phyloP scores from a whole-genome alignment of 306 rosid species.

The Vigna mungo region DNA sequence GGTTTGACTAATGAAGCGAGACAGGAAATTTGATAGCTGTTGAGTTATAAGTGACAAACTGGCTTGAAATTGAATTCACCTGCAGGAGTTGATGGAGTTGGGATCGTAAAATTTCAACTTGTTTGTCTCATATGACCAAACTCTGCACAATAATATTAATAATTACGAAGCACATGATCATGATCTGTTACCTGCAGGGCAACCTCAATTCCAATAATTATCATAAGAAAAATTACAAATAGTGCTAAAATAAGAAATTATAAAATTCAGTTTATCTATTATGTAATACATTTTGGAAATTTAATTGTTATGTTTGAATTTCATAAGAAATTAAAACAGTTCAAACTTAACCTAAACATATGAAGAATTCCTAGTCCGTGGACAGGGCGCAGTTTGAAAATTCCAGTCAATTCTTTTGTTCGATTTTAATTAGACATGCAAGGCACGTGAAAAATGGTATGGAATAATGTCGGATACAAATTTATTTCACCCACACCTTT shows the following conservation, averaged over 20 bases:
- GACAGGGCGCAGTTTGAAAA: neutral
- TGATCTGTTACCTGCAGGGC: neutral
- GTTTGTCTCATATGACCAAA: conserved; percentile 41
- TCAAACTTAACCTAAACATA: no score
- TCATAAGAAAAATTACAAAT: neutral
- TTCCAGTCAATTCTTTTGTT: neutral
- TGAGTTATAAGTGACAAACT: neutral
- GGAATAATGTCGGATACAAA: neutral
- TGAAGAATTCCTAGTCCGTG: no score
- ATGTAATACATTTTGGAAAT: no score
- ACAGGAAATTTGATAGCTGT: conserved; percentile 35
- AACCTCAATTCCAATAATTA: neutral
- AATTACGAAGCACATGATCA: conserved; percentile 32
- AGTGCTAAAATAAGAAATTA: no score
- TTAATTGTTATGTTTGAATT: no score
- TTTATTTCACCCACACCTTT: neutral
- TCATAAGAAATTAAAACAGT: no score
- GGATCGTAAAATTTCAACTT: conserved; percentile 33
- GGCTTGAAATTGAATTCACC: conserved; percentile 47
- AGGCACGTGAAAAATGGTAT: conserved; percentile 1
- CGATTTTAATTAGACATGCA: neutral
- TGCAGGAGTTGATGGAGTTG: conserved; percentile 48
- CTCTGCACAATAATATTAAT: conserved; percentile 16
- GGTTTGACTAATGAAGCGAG: conserved; percentile 49
- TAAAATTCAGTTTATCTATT: no score